Evolutionary conservation across 352 stramenopile species (phyloP).

Genomic region (Pythium rhizo-oryzae): DNA sequence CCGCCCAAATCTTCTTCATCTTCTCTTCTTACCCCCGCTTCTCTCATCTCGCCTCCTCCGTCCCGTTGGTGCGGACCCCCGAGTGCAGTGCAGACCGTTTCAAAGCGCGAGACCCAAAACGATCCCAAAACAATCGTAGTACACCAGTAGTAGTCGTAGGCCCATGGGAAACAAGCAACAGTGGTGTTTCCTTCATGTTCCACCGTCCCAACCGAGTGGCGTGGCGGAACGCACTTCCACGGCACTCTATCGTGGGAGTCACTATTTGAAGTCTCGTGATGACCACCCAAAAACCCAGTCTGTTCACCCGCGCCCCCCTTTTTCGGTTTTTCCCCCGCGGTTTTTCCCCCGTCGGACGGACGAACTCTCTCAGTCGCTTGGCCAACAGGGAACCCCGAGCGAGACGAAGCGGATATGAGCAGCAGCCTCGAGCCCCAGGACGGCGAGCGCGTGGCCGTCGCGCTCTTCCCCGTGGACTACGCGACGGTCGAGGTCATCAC

Average conservation of each 20-base stretch:
- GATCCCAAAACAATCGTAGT: background rate
- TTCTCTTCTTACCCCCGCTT: background rate
- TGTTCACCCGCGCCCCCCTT: background rate
- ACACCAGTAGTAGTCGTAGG: background rate
- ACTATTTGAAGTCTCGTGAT: background rate
- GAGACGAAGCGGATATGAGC: slow-evolving; percentile 9
- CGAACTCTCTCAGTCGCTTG: background rate
- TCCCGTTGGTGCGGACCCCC: too few relatives aligned
- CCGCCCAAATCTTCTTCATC: background rate
- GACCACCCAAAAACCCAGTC: slow-evolving; percentile 30
- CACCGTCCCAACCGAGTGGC: too few relatives aligned
- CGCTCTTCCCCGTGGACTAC: slow-evolving; percentile 82
- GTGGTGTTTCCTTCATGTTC: background rate
- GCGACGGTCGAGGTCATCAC: slow-evolving; percentile 80
- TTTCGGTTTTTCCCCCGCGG: slow-evolving; percentile 6
- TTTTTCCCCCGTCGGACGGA: slow-evolving; percentile 11
- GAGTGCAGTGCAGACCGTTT: too few relatives aligned
- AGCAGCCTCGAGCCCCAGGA: slow-evolving; percentile 51
- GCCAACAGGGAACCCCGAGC: background rate
- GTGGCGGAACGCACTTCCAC: background rate
- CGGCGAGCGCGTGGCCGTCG: slow-evolving; percentile 58
- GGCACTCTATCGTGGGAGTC: slow-evolving; percentile 19
- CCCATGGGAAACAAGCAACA: background rate
- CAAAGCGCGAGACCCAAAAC: too few relatives aligned
- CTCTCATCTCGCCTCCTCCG: too few relatives aligned